Conservation (phyloP, 1,284 basidiomycete species). For the Fereydounia khargensis region DNA sequence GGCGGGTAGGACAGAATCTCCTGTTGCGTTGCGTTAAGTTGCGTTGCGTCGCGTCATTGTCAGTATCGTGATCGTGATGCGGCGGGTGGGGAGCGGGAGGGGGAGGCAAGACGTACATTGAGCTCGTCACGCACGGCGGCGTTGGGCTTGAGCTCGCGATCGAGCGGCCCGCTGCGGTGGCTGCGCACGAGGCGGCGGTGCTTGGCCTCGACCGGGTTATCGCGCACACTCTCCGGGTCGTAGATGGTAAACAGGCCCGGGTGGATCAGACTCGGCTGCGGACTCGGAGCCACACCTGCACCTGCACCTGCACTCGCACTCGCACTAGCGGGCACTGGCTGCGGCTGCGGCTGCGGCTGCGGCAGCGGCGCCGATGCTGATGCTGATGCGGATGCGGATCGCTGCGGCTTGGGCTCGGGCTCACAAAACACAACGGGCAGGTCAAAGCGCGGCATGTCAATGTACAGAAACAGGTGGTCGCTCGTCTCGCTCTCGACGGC, state of each 20-base stretch:
- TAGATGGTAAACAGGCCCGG: slow-evolving; percentile 76
- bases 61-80: not conserved
- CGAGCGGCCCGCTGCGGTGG: slow-evolving; percentile 89
- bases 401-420: slow-evolving; percentile 27
- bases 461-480: slow-evolving; percentile 70
- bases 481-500: slow-evolving; percentile 26
- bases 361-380: not conserved
- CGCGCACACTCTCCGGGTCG: slow-evolving; percentile 83
- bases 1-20: slow-evolving; percentile 88
- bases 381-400: not conserved
- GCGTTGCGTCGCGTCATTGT: no score
- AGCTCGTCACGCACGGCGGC: slow-evolving; percentile 88
- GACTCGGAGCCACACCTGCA: slow-evolving; percentile 17
- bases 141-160: slow-evolving; percentile 93
- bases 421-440: slow-evolving; percentile 94
- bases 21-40: no score
- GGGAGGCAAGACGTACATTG: slow-evolving; percentile 63
- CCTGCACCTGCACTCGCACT: slow-evolving; percentile 16
- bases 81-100: not conserved
- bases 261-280: slow-evolving; percentile 45
- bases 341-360: slow-evolving; percentile 1
- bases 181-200: slow-evolving; percentile 90
- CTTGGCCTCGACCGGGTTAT: slow-evolving; percentile 97
- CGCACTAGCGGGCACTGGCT: slow-evolving; percentile 10
- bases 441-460: slow-evolving; percentile 94